phyloP scores from a whole-genome alignment of 2,329 filamentous ascomycete species.

The Neonectria ditissima region DNA sequence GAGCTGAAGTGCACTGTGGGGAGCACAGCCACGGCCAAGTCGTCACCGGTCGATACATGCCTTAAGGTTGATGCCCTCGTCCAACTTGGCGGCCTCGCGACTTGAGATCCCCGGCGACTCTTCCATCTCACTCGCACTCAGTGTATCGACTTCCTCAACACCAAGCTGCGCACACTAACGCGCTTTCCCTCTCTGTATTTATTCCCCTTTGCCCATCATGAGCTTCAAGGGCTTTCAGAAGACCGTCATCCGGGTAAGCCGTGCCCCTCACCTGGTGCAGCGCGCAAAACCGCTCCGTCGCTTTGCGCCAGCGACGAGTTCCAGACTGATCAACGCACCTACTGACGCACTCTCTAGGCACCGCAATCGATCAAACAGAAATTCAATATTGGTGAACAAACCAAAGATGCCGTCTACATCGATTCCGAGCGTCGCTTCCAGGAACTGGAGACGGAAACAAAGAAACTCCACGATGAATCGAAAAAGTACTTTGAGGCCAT shows the following conservation, averaged over 20 bases:
- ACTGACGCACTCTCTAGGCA: conserved; percentile 63
- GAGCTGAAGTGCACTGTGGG: neutral
- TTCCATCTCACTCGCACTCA: conserved; percentile 14
- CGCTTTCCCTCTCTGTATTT: neutral
- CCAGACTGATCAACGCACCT: neutral
- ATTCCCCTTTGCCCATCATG: conserved; percentile 67
- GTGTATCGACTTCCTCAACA: conserved; percentile 21
- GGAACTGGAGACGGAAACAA: conserved; percentile 95
- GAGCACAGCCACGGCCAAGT: conserved; percentile 44
- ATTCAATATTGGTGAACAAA: conserved; percentile 96
- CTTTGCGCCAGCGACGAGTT: conserved; percentile 9
- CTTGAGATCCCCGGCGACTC: conserved; percentile 35
- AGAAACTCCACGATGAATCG: conserved; percentile 95
- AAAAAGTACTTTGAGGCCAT: conserved; percentile 98
- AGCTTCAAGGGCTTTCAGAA: conserved; percentile 98
- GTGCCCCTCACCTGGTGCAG: conserved; percentile 47
- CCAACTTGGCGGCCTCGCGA: conserved; percentile 45
- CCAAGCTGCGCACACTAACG: conserved; percentile 13
- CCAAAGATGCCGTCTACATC: conserved; percentile 93
- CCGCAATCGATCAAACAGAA: conserved; percentile 91
- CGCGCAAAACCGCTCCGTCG: conserved; percentile 32
- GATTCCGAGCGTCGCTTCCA: conserved; percentile 95
- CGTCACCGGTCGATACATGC: conserved; percentile 47
- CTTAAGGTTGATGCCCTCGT: conserved; percentile 44
- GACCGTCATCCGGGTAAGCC: conserved; percentile 82